phyloP scores from a whole-genome alignment of 495 filamentous ascomycete species.

The Antarctomyces pellizariae region DNA sequence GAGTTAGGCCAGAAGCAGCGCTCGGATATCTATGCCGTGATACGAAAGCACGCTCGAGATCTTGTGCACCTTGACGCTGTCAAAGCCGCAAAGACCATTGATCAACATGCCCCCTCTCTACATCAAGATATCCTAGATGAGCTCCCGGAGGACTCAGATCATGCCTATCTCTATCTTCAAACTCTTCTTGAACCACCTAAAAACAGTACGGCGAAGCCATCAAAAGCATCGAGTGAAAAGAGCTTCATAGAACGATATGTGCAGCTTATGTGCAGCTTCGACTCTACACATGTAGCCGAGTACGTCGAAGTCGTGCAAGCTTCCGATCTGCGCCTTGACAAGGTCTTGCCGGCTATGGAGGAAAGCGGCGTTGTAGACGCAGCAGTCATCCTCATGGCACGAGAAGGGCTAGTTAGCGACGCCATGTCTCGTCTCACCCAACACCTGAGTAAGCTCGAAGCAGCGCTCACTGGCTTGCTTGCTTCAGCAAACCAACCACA shows the following conservation, averaged over 20 bases:
- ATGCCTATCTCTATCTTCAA: slow-evolving; percentile 57
- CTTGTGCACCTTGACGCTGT: slow-evolving; percentile 46
- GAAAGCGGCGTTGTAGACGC: slow-evolving; percentile 78
- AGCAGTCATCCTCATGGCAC: slow-evolving; percentile 71
- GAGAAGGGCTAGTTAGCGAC: slow-evolving; percentile 63
- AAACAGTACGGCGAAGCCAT: slow-evolving; percentile 18
- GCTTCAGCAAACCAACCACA: slow-evolving; percentile 23
- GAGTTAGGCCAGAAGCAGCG: slow-evolving; percentile 49
- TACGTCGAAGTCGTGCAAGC: slow-evolving; percentile 63
- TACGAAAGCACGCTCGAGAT: slow-evolving; percentile 41
- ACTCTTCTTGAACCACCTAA: slow-evolving; percentile 58
- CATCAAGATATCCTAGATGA: slow-evolving; percentile 45
- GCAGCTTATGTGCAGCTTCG: slow-evolving; percentile 67
- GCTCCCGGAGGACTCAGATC: slow-evolving; percentile 32
- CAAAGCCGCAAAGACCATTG: slow-evolving; percentile 45
- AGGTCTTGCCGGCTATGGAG: slow-evolving; percentile 71
- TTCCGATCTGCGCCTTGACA: slow-evolving; percentile 57
- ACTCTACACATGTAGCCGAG: slow-evolving; percentile 59
- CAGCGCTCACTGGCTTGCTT: slow-evolving; percentile 52
- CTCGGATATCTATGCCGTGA: slow-evolving; percentile 47
- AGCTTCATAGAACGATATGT: slow-evolving; percentile 70
- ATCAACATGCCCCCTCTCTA: slow-evolving; percentile 39
- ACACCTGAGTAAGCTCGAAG: slow-evolving; percentile 58
- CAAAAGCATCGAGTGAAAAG: slow-evolving; percentile 13
- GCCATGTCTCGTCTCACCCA: slow-evolving; percentile 66